Conservation (phyloP, 129 eudicot genomes). For the Chrysanthemum makinoi region DNA sequence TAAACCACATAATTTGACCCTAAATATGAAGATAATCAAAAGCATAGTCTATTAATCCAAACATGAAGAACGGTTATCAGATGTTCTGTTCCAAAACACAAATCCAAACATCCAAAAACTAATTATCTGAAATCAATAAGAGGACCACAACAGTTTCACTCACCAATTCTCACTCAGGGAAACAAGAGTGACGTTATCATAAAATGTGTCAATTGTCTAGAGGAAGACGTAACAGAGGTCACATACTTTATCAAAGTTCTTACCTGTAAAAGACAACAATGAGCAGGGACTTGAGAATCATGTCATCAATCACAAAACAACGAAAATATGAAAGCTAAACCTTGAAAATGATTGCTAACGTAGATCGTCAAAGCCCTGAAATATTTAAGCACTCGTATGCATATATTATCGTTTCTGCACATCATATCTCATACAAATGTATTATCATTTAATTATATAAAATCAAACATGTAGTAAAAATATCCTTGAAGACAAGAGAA, state of each 20-base stretch:
- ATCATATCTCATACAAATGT: not conserved
- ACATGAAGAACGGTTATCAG: too few relatives aligned
- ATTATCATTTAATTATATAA: not conserved
- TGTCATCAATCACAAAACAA: slow-evolving; percentile 7
- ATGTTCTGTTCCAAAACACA: too few relatives aligned
- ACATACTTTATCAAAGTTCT: slow-evolving; percentile 15
- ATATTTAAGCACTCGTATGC: not conserved
- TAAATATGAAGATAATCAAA: too few relatives aligned
- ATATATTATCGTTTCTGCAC: not conserved
- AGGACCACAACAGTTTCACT: too few relatives aligned
- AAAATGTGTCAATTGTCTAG: not conserved
- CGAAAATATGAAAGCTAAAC: not conserved
- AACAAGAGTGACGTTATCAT: not conserved
- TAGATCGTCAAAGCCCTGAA: not conserved
- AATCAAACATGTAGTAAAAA: not conserved
- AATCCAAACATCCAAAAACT: too few relatives aligned
- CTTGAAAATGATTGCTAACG: not conserved
- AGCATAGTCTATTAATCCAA: too few relatives aligned
- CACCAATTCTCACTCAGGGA: too few relatives aligned
- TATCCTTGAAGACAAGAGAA: too few relatives aligned
- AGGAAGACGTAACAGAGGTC: slow-evolving; percentile 11
- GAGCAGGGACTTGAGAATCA: not conserved
- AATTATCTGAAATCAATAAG: too few relatives aligned
- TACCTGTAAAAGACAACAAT: slow-evolving; percentile 5
- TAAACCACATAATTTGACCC: too few relatives aligned